A percentile compares a stretch with the other conserved stretches of the same genome.
These are phyloP conservation scores for Pichia rugopelliculosa DNA, from an alignment of 805 yeast species.

Conservation along the genomic window DNA sequence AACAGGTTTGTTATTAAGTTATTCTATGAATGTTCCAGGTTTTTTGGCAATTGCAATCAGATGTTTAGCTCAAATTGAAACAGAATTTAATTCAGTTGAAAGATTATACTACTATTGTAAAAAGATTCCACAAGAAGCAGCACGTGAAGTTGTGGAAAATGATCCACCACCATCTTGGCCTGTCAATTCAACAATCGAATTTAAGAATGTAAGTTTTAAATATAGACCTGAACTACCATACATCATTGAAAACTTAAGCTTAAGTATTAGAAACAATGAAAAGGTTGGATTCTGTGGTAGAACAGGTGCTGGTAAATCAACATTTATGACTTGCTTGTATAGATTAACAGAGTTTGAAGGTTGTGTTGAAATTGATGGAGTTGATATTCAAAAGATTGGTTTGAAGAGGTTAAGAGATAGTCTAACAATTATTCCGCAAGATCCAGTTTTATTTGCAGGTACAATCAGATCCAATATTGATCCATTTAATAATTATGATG, in stretches of 20 bases:
- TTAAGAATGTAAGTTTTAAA: conserved; percentile 42
- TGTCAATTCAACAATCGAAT: conserved; percentile 36
- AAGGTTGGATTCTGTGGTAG: conserved; percentile 82
- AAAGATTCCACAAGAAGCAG: conserved; percentile 58
- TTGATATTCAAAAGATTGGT: conserved; percentile 46
- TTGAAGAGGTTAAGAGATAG: conserved; percentile 47
- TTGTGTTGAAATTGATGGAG: conserved; percentile 46
- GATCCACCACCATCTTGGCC: conserved; percentile 46
- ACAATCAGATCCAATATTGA: conserved; percentile 52
- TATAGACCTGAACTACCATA: conserved; percentile 57
- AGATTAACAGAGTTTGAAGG: conserved; percentile 51
- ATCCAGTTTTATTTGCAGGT: conserved; percentile 59
- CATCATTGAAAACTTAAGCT: conserved; percentile 40
- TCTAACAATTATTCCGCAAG: conserved; percentile 64
- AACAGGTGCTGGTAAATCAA: conserved; percentile 79
- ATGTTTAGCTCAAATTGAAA: conserved; percentile 63
- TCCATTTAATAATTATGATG: conserved; percentile 47
- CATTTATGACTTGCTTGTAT: conserved; percentile 55
- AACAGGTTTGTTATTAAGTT: conserved; percentile 54
- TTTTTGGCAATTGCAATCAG: conserved; percentile 44
- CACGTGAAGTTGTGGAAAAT: conserved; percentile 38
- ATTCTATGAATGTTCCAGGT: conserved; percentile 53
- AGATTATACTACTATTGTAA: conserved; percentile 59
- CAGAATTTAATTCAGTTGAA: conserved; percentile 78
- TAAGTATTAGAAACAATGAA: conserved; percentile 45